These are phyloP conservation scores for Ogataea minuta DNA, from an alignment of 805 yeast species.

Conservation along the genomic window DNA sequence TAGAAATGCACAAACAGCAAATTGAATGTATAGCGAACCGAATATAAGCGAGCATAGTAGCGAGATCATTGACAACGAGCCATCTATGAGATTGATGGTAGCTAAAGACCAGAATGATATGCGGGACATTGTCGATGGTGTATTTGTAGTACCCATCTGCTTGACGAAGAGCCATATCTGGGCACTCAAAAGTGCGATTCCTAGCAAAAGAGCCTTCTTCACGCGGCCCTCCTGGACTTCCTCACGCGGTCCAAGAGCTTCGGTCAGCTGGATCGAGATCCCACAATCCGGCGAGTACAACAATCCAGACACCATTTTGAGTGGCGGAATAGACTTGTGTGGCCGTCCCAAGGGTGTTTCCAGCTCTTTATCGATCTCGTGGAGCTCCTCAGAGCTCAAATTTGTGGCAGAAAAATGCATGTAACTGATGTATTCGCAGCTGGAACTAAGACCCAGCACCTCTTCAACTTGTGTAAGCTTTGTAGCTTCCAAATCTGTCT, in stretches of 20 bases:
- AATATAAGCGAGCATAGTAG: constrained; percentile 56
- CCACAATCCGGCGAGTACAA: constrained; percentile 92
- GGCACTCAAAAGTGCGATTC: constrained; percentile 43
- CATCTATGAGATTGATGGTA: constrained; percentile 65
- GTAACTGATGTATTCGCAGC: constrained; percentile 71
- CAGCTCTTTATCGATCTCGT: constrained; percentile 70
- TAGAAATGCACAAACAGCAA: constrained; percentile 67
- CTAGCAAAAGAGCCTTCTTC: constrained; percentile 42
- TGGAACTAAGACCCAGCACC: constrained; percentile 33
- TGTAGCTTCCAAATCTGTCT: constrained; percentile 40
- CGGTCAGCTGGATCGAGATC: constrained; percentile 40
- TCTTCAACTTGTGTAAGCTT: constrained; percentile 36
- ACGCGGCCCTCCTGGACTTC: constrained; percentile 44
- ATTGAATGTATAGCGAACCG: constrained; percentile 59
- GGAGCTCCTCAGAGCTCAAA: constrained; percentile 49
- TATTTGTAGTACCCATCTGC: constrained; percentile 69
- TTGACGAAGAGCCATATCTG: constrained; percentile 59
- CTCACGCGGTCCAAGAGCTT: constrained; percentile 52
- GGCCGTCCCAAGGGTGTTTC: constrained; percentile 78
- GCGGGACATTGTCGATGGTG: constrained; percentile 78
- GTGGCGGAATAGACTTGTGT: constrained; percentile 51
- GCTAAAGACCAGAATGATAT: constrained; percentile 70
- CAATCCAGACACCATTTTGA: constrained; percentile 54
- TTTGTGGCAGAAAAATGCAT: constrained; percentile 67
- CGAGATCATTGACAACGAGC: constrained; percentile 61